These are phyloP conservation scores for Hypholoma fasciculare DNA, from an alignment of 768 basidiomycete species.

Conservation along the genomic window DNA sequence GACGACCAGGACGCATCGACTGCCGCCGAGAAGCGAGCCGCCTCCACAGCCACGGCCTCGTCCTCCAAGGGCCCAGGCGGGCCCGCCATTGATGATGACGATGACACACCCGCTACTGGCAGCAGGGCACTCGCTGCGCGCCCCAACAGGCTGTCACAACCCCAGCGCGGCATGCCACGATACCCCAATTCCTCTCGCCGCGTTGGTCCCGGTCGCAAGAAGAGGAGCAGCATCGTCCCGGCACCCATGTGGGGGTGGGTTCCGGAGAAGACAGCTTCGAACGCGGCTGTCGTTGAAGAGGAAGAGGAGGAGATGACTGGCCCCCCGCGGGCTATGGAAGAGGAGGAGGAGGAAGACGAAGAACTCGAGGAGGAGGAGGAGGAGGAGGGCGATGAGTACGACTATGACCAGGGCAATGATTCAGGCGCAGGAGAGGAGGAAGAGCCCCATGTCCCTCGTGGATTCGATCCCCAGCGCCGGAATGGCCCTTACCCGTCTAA, in stretches of 20 bases:
- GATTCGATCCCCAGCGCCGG: conserved; percentile 13
- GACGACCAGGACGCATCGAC: conserved; percentile 60
- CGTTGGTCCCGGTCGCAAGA: conserved; percentile 38
- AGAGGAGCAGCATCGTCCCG: conserved; percentile 70
- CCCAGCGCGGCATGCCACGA: conserved; percentile 23
- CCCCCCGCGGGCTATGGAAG: conserved; percentile 54
- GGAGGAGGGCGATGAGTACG: conserved; percentile 35
- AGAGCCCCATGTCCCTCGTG: neutral
- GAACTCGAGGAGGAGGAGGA: conserved; percentile 39
- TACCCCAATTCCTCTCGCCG: conserved; percentile 24
- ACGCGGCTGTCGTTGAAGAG: conserved; percentile 42
- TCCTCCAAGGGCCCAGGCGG: conserved; percentile 17
- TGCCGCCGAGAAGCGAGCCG: conserved; percentile 22
- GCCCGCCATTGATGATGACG: conserved; percentile 14
- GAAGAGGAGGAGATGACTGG: conserved; percentile 50
- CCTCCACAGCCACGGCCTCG: conserved; percentile 18
- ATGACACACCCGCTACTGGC: conserved; percentile 11
- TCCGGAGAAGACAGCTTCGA: conserved; percentile 39
- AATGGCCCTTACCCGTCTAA: conserved; percentile 11
- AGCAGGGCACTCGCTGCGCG: conserved; percentile 9
- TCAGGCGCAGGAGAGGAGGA: conserved; percentile 19
- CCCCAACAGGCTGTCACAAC: conserved; percentile 3
- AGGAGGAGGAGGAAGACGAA: conserved; percentile 47
- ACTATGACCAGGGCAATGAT: conserved; percentile 19
- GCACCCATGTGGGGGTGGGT: conserved; percentile 90